These are phyloP conservation scores for Lipomyces spencermartinsiae DNA, from an alignment of 805 yeast genomes.

Conservation along the genomic window DNA sequence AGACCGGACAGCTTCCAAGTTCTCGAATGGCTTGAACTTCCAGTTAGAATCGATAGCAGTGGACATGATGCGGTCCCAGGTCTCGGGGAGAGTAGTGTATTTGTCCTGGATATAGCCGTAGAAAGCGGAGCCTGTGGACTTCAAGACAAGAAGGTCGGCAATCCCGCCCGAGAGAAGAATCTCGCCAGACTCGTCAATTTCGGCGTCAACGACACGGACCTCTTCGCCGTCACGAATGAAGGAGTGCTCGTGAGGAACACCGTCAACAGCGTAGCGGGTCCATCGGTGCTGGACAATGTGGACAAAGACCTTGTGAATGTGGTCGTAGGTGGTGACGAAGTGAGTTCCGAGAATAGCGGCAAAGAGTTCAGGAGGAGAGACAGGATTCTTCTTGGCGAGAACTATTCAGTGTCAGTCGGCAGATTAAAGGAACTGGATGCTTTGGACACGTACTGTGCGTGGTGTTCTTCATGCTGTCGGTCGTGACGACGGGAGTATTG, in stretches of 20 bases:
- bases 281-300: constrained; percentile 76
- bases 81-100: constrained; percentile 84
- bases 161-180: constrained; percentile 57
- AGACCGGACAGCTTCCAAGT: constrained; percentile 54
- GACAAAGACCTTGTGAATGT: constrained; percentile 74
- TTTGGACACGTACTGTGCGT: constrained; percentile 22
- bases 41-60: constrained; percentile 67
- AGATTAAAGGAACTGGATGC: neutral
- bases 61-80: constrained; percentile 82
- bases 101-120: constrained; percentile 86
- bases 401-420: constrained; percentile 44
- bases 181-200: constrained; percentile 41
- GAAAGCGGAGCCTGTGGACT: constrained; percentile 92
- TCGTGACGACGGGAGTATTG: constrained; percentile 87
- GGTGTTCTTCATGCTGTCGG: constrained; percentile 48
- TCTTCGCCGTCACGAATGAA: constrained; percentile 87
- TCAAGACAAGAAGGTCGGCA: constrained; percentile 60
- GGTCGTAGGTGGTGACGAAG: constrained; percentile 76
- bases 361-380: constrained; percentile 89
- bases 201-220: constrained; percentile 59
- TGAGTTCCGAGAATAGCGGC: constrained; percentile 85
- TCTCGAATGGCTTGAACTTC: constrained; percentile 36
- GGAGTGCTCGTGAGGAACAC: constrained; percentile 80
- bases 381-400: constrained; percentile 78
- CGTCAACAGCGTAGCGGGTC: constrained; percentile 77